These are phyloP conservation scores for Acarospora socialis DNA, from an alignment of 2,329 filamentous ascomycete genomes.

Conservation along the genomic window DNA sequence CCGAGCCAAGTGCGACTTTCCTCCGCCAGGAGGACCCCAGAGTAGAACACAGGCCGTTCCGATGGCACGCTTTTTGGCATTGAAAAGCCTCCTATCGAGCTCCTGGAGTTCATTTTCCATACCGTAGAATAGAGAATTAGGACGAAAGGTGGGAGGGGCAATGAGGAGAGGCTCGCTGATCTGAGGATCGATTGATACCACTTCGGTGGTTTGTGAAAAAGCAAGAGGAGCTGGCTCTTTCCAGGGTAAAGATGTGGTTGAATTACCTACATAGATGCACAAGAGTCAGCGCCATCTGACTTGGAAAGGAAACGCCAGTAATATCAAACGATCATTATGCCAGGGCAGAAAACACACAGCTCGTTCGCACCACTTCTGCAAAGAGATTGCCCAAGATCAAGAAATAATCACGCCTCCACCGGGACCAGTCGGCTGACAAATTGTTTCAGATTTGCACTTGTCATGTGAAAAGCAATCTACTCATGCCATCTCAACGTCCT, in stretches of 20 bases:
- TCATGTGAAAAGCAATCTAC: no score
- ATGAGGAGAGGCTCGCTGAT: slow-evolving; percentile 25
- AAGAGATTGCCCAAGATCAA: no score
- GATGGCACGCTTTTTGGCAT: slow-evolving; percentile 40
- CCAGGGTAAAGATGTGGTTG: slow-evolving; percentile 15
- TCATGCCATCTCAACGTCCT: slow-evolving; percentile 11
- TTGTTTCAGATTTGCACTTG: no score
- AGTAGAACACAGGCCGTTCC: slow-evolving; percentile 51
- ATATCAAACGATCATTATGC: no score
- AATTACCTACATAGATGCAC: slow-evolving; percentile 21
- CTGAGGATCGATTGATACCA: slow-evolving; percentile 14
- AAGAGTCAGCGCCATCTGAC: slow-evolving; percentile 24
- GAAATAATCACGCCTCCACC: no score
- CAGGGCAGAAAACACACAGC: no score
- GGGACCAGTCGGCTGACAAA: no score
- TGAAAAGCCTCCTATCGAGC: slow-evolving; percentile 45
- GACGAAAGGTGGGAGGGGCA: slow-evolving; percentile 43
- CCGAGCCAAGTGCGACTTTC: slow-evolving; percentile 54
- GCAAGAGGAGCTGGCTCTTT: slow-evolving; percentile 14
- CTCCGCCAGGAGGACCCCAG: slow-evolving; percentile 49
- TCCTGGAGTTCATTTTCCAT: slow-evolving; percentile 43
- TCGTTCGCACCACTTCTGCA: no score
- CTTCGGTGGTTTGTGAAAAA: slow-evolving; percentile 17
- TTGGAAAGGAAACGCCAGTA: no score
- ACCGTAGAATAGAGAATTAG: slow-evolving; percentile 49